Evolutionary conservation across 1,139 yeast species (phyloP), one percentile per base, ranked within the genome.

Genomic region (Yamadazyma songkhlaensis): DNA sequence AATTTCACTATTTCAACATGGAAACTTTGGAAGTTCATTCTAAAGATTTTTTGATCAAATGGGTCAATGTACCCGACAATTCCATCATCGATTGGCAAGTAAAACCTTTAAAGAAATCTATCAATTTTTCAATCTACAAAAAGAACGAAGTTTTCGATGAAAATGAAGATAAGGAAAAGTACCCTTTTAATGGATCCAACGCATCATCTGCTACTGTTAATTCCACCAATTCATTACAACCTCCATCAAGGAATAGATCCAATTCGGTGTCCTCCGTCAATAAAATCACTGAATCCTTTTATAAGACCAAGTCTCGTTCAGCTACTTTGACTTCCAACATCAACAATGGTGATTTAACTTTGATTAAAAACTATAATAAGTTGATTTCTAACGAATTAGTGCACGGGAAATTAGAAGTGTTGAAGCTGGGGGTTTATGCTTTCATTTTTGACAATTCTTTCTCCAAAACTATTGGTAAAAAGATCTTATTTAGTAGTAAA

Each of bases 401-500:
- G 35, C 80, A 77, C 40, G 95, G 94, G 0, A 67, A 72, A 26
- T 70, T 82, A 44, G 72, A 70, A 14, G 83, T 83, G 2, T 56
- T 60, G 3, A 64, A 66, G 25, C 82, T 80, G 9, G 86, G 87
- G 2, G 75, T 81, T 55, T 85, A 78, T 63, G 97, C 97, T 0
- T 84, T 92, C 55, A 84, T 92, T 12, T 84, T 92, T 56, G 97
- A 92, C 60, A 92, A 92, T 59, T 84, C 96, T 1, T 88, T 90
- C 49, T 84, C 96, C 28, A 88, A 87, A 53, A 87, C 84, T 31
- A 84, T 81, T 15, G 81, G 90, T 36, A 92, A 92, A 60, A 86
- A 84, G 44, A 82, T 90, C 1, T 67, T 81, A 40, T 89, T 89
- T 58, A 78, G 83, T 38, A 72, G 77, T 37, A 72, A 72, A 41